Base-by-base conservation (phyloP, 1,284 basidiomycete genomes). In the Sphaerobolus stellatus region DNA sequence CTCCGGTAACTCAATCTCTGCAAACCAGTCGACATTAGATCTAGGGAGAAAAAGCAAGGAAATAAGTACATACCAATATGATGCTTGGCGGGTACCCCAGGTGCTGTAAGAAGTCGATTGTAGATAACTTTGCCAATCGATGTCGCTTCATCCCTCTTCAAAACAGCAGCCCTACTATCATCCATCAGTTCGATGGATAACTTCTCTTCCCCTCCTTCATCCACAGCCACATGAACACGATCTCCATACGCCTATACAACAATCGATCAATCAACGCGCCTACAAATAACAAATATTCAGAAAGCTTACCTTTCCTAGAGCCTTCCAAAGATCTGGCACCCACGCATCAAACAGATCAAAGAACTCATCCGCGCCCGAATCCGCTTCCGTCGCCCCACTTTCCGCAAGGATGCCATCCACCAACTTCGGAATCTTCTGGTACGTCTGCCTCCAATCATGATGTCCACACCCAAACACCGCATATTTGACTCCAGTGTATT, bases 401-500 rank as follows among this genome's bases (percentile, higher is more conserved):
- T 68, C 61, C 34, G 66, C 72, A 8, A 82, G 59, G 11, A 66
- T 58, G 8, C 66, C 60, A 61, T 81, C 79, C 56, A 77, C 67
- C 3, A 75, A 59, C 48, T 49, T 73, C 7, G 80, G 80, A 28
- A 82, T 75, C n/a, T 70, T 68, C 64, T 81, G 79, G 65, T 74
- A 82, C 2, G 80, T 81, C 33, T 69, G 62, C 20, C 70, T 72
- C 80, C 80, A 82, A 61, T 81, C 80, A 53, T 71, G 72, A 63
- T 81, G 79, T 5, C 80, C 80, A 48, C 77, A 79, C 1, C 80
- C 80, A 57, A 82, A 81, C 28, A 82, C 76, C 7, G 73, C 73
- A 59, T 71, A 82, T 29, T 68, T 67, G 20, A 78, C 71, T 33
- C 70, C 70, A 7, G 64, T 61, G 43, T 77, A 64, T 57, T 69